Conservation (phyloP, 768 basidiomycete genomes). For the Rhodotorula babjevae region DNA sequence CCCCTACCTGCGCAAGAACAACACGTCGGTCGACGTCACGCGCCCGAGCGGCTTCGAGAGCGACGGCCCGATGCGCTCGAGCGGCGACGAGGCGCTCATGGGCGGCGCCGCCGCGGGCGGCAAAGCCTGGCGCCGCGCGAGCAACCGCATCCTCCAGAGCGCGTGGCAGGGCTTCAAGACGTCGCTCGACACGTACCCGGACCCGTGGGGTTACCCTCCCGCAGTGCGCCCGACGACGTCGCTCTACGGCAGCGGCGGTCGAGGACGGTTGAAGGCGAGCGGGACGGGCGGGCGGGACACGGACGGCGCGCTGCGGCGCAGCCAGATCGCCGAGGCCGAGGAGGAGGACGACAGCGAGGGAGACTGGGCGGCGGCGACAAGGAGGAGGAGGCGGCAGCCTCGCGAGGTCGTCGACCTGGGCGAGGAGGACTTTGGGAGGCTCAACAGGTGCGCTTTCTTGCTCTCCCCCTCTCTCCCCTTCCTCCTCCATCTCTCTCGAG, state of each 20-base stretch:
- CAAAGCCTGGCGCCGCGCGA: background rate
- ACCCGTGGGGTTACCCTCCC: background rate
- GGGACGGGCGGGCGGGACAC: background rate
- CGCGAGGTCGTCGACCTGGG: conserved; percentile 8
- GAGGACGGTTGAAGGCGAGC: background rate
- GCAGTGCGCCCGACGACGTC: background rate
- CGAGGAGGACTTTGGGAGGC: conserved; percentile 1
- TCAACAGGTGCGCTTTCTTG: conserved; percentile 9
- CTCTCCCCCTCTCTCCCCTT: background rate
- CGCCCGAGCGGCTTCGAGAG: background rate
- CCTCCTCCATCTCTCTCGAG: too few species aligned
- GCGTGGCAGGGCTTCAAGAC: conserved; percentile 10
- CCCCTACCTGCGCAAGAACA: background rate
- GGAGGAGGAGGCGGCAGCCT: background rate
- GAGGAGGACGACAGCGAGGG: conserved; percentile 7
- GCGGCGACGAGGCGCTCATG: conserved; percentile 4
- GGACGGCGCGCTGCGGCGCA: background rate
- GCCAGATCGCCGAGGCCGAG: background rate
- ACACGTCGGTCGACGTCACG: background rate
- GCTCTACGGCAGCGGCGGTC: too few species aligned
- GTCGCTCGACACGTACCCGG: background rate
- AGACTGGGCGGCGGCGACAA: background rate
- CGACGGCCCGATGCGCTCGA: background rate
- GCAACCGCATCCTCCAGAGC: background rate
- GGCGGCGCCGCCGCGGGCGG: background rate